phyloP scores from a whole-genome alignment of 108 stramenopile genomes.

The Nitzschia sp. region DNA sequence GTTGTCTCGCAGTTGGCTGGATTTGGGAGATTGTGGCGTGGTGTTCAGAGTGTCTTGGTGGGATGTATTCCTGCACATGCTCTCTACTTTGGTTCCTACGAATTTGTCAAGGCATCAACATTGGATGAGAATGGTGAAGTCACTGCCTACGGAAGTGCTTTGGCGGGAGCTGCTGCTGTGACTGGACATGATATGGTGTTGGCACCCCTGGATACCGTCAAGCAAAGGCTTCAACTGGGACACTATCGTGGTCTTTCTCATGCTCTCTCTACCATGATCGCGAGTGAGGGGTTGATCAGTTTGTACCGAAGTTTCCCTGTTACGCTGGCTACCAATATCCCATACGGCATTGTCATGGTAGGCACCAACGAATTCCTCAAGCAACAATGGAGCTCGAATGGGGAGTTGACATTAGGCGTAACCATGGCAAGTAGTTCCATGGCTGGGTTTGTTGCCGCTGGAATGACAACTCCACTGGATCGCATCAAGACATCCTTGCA shows the following conservation, averaged over 20 bases:
- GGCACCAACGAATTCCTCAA: slow-evolving; percentile 88
- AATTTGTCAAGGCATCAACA: slow-evolving; percentile 70
- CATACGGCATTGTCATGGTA: slow-evolving; percentile 96
- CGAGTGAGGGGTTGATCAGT: slow-evolving; percentile 72
- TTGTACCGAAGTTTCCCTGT: slow-evolving; percentile 89
- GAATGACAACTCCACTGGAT: slow-evolving; percentile 93
- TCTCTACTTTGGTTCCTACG: slow-evolving; percentile 93
- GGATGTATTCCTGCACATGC: slow-evolving; percentile 98
- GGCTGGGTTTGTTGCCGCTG: slow-evolving; percentile 90
- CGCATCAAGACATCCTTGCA: slow-evolving; percentile 93
- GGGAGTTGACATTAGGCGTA: slow-evolving; percentile 27
- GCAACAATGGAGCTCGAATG: slow-evolving; percentile 37
- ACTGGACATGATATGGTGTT: slow-evolving; percentile 92
- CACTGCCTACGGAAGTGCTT: slow-evolving; percentile 47
- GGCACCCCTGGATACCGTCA: slow-evolving; percentile 97
- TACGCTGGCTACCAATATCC: slow-evolving; percentile 96
- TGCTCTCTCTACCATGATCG: slow-evolving; percentile 43
- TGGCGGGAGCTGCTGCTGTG: slow-evolving; percentile 88
- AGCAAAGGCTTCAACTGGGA: slow-evolving; percentile 98
- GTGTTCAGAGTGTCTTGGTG: slow-evolving; percentile 90
- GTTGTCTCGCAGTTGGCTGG: slow-evolving; percentile 10
- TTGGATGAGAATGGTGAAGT: slow-evolving; percentile 30
- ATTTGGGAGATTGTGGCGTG: slow-evolving; percentile 90
- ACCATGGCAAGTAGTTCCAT: slow-evolving; percentile 74
- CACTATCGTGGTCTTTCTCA: slow-evolving; percentile 81